Evolutionary conservation across 225 moss, liverwort and hornwort species (phyloP), one percentile per base, ranked within the genome.

Genomic region (Thuidium tamariscinum): DNA sequence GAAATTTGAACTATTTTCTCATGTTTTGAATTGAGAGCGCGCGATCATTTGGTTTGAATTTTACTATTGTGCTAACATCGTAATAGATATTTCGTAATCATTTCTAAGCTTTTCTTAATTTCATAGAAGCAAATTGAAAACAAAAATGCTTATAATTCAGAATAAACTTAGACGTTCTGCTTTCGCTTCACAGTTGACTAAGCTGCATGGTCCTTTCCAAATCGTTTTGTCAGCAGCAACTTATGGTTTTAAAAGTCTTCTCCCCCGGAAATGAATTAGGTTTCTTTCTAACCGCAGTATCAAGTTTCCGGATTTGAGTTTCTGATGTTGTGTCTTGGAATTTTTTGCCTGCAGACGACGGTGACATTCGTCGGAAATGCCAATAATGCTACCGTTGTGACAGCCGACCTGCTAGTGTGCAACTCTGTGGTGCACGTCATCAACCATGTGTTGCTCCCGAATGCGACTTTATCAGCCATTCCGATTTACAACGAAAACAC

Each of bases 381-480:
- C 73, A 93, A 54, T 42, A 88, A 89, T 51, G 93, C 93, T 10
- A 87, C 91, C 13, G 77, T 94, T 3, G 73, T 87, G 7, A 89
- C 60, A 5, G 11, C 91, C 6, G 86, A 92, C 81, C 3, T 42
- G 27, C n/a, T 2, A 18, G 87, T 86, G 21, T 94, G 94, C 83
- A 87, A 86, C 55, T 92, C 94, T 37, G 81, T 94, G 5, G 91
- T 94, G 46, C 94, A 93, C 49, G 22, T 93, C 37, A 75, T 89
- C 46, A 49, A 92, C 67, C 56, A 7, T 23, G 92, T 92, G 82
- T 73, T 93, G 86, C 84, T 93, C 80, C 92, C 93, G 7, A 92
- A 84, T 16, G 30, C 82, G 32, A 87, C 51, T 52, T 60, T 92
- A 22, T 5, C 71, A 29, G 83, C 67, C 56, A 92, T 92, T 61